phyloP scores from a whole-genome alignment of 495 filamentous ascomycete species.

The Hypoxylon fragiforme region DNA sequence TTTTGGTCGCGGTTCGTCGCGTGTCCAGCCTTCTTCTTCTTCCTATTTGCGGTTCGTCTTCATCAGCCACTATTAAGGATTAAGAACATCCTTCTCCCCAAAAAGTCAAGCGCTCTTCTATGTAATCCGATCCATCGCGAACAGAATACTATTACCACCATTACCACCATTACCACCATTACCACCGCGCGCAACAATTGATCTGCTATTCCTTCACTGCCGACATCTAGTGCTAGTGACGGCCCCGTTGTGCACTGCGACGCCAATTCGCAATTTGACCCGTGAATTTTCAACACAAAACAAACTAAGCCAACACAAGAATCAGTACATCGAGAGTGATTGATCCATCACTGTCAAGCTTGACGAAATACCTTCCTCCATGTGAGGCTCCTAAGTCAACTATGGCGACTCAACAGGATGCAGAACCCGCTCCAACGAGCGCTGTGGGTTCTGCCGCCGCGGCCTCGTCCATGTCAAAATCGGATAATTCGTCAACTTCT shows the following conservation, averaged over 20 bases:
- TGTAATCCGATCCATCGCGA: slow-evolving; percentile 18
- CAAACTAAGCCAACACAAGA: not conserved
- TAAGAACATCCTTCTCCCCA: slow-evolving; percentile 5
- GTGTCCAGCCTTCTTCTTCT: slow-evolving; percentile 29
- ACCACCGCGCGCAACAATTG: slow-evolving; percentile 15
- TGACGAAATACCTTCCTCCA: slow-evolving; percentile 11
- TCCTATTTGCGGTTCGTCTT: slow-evolving; percentile 9
- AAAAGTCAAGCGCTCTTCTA: slow-evolving; percentile 27
- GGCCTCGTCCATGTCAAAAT: slow-evolving; percentile 30
- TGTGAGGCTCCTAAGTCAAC: slow-evolving; percentile 20
- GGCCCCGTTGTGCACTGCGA: not conserved
- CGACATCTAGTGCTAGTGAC: slow-evolving; percentile 1
- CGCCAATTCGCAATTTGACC: slow-evolving; percentile 21
- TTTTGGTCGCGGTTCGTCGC: slow-evolving; percentile 36
- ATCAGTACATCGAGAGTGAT: slow-evolving; percentile 2
- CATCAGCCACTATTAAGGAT: slow-evolving; percentile 29
- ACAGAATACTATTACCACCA: no score
- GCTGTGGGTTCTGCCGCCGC: slow-evolving; percentile 25
- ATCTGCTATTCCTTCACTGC: not conserved
- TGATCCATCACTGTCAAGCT: slow-evolving; percentile 6
- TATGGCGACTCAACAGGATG: slow-evolving; percentile 38
- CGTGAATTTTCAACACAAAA: slow-evolving; percentile 5
- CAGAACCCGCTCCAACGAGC: slow-evolving; percentile 26
- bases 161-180: slow-evolving; percentile 16
- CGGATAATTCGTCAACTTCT: slow-evolving; percentile 37